Base-by-base conservation (phyloP, 257 asterid species). In the Eucommia ulmoides region DNA sequence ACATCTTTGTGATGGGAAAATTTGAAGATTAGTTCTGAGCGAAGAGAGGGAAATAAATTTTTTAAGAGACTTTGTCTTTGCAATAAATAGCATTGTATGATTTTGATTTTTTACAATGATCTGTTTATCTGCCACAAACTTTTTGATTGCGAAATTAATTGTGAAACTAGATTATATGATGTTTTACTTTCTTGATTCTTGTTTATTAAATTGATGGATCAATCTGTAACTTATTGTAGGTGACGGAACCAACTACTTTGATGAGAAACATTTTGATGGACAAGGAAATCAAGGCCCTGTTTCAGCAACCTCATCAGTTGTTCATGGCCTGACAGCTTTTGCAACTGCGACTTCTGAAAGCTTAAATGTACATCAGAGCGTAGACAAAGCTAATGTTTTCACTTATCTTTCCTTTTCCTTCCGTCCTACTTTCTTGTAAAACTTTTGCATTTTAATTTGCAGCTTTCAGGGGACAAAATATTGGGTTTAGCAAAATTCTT, bases 391-490 rank as follows among this genome's bases (percentile, higher is more conserved):
- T 22, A 38, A 7, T 29, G 21, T 17, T 25, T 56, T 57, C 19
- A 50, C 22, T 48, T 12, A 22, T 53, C 4, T 7, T 19, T 29
- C 22, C 44, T n/a, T 52, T 54, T 33, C 49, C 19, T 12, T 49
- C 48, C 26, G 47, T 47, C n/a, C n/a, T 29, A 8, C 49, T 18
- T 56, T 49, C 22, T 63, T 29, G 35, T 59, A 23, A 62, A 41
- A 45, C 52, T 48, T 52, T 45, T 49, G 54, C 45, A 52, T 57
- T 64, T 53, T 8, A 24, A 48, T 46, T 64, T 61, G 75, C 93
- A 85, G 98, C 76, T 91, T 66, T 92, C 96, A 24, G 94, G 88
- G 49, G 98, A 91, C 18, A 86, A 83, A 62, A 53, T 85, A 53
- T 61, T 75, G 72, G 92, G 98, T 50, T 76, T 91, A 69, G 95